These are phyloP conservation scores for Rosa chinensis DNA, from an alignment of 306 rosid genomes.

Conservation along the genomic window DNA sequence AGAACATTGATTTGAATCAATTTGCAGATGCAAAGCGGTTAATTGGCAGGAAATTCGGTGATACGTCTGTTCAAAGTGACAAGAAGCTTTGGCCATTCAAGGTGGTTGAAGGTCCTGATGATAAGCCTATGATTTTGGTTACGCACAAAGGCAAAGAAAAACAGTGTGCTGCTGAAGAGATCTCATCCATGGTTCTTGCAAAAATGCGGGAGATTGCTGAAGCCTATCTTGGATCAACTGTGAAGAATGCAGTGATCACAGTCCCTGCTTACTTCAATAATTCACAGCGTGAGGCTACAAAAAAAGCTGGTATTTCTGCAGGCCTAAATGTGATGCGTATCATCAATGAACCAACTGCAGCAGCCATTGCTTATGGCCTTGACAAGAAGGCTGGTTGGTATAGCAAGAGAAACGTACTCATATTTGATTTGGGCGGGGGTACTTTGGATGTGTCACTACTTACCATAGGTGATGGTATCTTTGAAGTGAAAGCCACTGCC, in stretches of 20 bases:
- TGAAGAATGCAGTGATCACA: neutral
- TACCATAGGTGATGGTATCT: neutral
- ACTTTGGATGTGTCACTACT: neutral
- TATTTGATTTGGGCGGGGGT: slow-evolving; percentile 4
- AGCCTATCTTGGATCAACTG: neutral
- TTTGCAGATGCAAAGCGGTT: neutral
- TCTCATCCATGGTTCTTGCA: neutral
- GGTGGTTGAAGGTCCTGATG: neutral
- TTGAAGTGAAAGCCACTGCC: neutral
- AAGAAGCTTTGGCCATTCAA: neutral
- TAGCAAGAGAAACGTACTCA: neutral
- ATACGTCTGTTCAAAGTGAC: neutral
- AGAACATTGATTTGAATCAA: neutral
- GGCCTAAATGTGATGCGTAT: slow-evolving; percentile 4
- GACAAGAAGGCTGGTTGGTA: neutral
- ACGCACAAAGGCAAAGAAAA: neutral
- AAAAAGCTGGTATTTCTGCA: neutral
- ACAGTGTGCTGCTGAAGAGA: neutral
- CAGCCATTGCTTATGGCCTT: slow-evolving; percentile 9
- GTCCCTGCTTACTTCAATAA: slow-evolving; percentile 14
- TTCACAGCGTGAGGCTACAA: neutral
- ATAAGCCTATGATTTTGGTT: neutral
- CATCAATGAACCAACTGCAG: neutral
- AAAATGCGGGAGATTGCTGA: slow-evolving; percentile 6
- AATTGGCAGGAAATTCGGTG: neutral